Percentiles rank a stretch among this genome's conserved stretches.
Conservation (phyloP, 2,329 filamentous ascomycete species). For the Calonectria crousiana region DNA sequence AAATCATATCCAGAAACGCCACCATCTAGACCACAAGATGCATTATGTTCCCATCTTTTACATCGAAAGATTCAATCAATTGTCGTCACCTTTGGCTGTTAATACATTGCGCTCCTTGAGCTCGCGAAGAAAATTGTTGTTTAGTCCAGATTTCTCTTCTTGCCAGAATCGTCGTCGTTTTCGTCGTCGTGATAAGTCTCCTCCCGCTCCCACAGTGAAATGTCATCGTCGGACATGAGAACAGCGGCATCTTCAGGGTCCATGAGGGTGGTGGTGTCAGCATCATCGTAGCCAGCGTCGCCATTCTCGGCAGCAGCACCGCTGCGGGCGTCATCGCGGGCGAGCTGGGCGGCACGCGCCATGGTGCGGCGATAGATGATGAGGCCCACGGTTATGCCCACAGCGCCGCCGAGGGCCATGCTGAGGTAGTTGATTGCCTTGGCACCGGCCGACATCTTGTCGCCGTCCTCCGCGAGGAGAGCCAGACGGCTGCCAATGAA, state of each 20-base stretch:
- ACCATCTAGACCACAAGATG: slow-evolving; percentile 33
- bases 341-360: slow-evolving; percentile 71
- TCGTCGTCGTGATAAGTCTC: slow-evolving; percentile 51
- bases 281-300: slow-evolving; percentile 56
- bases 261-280: slow-evolving; percentile 55
- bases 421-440: slow-evolving; percentile 87
- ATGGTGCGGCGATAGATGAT: slow-evolving; percentile 85
- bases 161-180: slow-evolving; percentile 43
- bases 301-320: slow-evolving; percentile 47
- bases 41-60: slow-evolving; percentile 4
- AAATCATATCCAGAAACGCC: slow-evolving; percentile 34
- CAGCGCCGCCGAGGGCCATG: slow-evolving; percentile 77
- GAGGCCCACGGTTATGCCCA: slow-evolving; percentile 83
- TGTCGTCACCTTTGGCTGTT: slow-evolving; percentile 12
- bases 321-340: slow-evolving; percentile 55
- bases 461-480: slow-evolving; percentile 83
- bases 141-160: slow-evolving; percentile 25
- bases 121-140: not conserved
- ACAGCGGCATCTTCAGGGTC: slow-evolving; percentile 65
- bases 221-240: slow-evolving; percentile 70
- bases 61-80: slow-evolving; percentile 7
- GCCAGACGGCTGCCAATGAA: slow-evolving; percentile 91
- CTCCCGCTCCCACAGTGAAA: slow-evolving; percentile 66
- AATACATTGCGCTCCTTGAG: slow-evolving; percentile 11
- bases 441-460: slow-evolving; percentile 82